Base-by-base conservation (phyloP, 2,329 filamentous ascomycete species). In the Diaporthe destruens region DNA sequence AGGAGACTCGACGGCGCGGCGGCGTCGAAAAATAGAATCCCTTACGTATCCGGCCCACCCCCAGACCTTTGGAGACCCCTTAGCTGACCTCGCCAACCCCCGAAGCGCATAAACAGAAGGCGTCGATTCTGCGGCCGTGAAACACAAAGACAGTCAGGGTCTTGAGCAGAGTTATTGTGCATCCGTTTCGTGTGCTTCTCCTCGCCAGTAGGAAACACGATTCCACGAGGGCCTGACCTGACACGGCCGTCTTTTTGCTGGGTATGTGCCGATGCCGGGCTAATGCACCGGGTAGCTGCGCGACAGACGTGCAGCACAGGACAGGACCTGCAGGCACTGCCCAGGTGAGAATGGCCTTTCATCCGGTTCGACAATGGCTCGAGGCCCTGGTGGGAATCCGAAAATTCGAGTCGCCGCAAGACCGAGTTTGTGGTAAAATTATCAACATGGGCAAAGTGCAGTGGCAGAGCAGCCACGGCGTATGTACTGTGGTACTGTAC, bases 261-360 rank as follows among this genome's bases (percentile, higher is more conserved):
- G 55, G 54, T 25, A 47, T 57, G 39, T 36, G 66, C 54, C 44
- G 56, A 61, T 51, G 68, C 55, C 66, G n/a, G 53, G 29, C 71
- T 73, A 73, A 71, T 71, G 56, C 66, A 72, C 29, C 54, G 42
- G 66, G 32, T 56, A 69, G 56, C 47, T 73, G 59, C 68, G 71
- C 67, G 68, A 71, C 71, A 73, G 57, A 59, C n/a, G 29, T 73
- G 71, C 71, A 73, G 29, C 20, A n/a, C 29, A 42, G 44, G 61
- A 20, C 61, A 25, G 59, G 71, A 71, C 69, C 59, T 49, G 54
- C 67, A 49, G 44, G 29, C 56, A 57, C 39, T 61, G 68, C 68
- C 67, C 55, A 61, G 32, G 32, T 44, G 55, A 70, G 12, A 29
- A 61, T 59, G 34, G 25, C 23, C 34, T 54, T 42, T 70, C n/a